A percentile compares a stretch with the other conserved stretches of the same genome.
Evolutionary conservation across 352 stramenopile species (phyloP).

Genomic region (Stramenopiles sp.): DNA sequence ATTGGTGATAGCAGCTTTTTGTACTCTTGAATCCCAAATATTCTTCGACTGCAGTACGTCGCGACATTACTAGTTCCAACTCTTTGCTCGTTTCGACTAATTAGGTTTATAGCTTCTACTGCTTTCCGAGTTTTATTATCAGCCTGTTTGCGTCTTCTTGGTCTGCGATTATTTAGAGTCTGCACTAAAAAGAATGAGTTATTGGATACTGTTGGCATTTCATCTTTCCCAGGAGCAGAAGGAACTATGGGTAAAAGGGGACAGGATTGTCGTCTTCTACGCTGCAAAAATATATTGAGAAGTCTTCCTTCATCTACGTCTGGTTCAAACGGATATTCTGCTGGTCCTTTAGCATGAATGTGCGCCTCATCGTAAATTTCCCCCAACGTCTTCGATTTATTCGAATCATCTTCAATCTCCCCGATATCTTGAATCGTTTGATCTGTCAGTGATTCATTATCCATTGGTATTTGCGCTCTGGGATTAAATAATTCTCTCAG

Average conservation of each 20-base stretch:
- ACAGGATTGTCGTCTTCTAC: background rate
- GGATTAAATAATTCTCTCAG: background rate
- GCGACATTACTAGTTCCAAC: background rate
- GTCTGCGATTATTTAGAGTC: background rate
- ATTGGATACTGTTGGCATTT: background rate
- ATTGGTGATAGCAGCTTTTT: background rate
- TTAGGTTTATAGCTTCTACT: background rate
- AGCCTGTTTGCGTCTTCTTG: background rate
- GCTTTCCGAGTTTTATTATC: background rate
- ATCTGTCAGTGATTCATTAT: background rate
- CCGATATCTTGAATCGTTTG: background rate
- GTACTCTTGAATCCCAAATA: constrained; percentile 1
- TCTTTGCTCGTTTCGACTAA: background rate
- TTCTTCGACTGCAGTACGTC: constrained; percentile 7
- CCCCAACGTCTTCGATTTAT: background rate
- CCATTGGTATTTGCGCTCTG: background rate
- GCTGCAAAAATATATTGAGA: background rate
- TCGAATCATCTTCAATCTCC: background rate
- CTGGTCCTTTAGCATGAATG: background rate
- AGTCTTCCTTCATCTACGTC: background rate
- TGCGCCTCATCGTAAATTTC: constrained; percentile 8
- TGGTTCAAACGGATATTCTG: constrained; percentile 8
- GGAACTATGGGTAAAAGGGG: constrained; percentile 6
- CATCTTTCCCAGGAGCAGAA: constrained; percentile 1
- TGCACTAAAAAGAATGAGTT: background rate